Conservation (phyloP, 129 eudicot genomes). For the Erigeron canadensis region DNA sequence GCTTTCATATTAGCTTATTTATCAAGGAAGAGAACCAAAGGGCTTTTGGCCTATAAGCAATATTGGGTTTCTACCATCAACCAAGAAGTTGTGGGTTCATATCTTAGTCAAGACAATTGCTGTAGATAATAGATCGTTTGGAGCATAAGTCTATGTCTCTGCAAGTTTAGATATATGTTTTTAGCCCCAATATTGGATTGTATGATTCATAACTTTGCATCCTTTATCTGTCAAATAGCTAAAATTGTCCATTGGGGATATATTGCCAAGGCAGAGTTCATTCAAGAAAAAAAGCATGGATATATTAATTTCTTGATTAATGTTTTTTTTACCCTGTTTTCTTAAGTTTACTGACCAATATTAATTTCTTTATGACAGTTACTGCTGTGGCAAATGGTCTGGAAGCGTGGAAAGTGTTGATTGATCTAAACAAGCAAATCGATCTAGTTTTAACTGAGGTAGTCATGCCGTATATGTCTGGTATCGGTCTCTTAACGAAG, state of each 20-base stretch:
- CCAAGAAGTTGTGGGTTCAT: too few species aligned
- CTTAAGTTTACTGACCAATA: slow-evolving; percentile 14
- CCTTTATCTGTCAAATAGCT: slow-evolving; percentile 5
- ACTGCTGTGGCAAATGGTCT: slow-evolving; percentile 78
- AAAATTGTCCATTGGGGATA: not conserved
- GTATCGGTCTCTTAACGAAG: slow-evolving; percentile 75
- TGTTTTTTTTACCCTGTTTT: slow-evolving; percentile 1
- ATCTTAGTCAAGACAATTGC: too few species aligned
- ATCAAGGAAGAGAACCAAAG: not conserved
- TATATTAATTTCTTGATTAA: not conserved
- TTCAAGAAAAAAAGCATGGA: slow-evolving; percentile 13
- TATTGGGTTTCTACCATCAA: too few species aligned
- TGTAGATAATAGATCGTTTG: too few species aligned
- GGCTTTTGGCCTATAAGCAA: too few species aligned
- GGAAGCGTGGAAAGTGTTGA: slow-evolving; percentile 85
- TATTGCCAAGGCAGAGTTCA: slow-evolving; percentile 15
- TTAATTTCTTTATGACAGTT: slow-evolving; percentile 40
- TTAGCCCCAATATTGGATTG: not conserved
- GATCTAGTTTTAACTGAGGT: slow-evolving; percentile 88
- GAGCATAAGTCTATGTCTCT: not conserved
- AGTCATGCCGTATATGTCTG: slow-evolving; percentile 81
- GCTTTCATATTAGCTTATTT: slow-evolving; percentile 17
- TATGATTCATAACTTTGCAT: slow-evolving; percentile 1
- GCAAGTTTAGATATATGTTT: slow-evolving; percentile 21
- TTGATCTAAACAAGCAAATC: slow-evolving; percentile 49